Evolutionary conservation across 805 yeast species (phyloP).

Genomic region (Saccharomycopsis capsularis): DNA sequence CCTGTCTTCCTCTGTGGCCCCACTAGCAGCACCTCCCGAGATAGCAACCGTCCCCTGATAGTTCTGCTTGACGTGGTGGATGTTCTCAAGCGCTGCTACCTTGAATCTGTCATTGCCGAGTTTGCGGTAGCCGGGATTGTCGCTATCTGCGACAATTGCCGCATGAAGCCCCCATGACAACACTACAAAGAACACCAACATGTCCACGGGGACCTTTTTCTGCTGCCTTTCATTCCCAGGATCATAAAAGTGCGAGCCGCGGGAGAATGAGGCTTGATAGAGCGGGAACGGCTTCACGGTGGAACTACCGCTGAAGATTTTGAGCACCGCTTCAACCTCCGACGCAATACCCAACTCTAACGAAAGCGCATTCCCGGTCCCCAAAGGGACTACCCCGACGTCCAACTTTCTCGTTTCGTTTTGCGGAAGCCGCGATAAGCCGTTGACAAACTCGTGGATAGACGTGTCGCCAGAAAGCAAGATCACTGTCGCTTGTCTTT

Average conservation of each 20-base stretch:
- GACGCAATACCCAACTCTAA: slow-evolving; percentile 40
- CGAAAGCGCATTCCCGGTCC: slow-evolving; percentile 72
- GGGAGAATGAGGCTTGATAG: slow-evolving; percentile 39
- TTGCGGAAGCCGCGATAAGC: slow-evolving; percentile 23
- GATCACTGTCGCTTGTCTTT: slow-evolving; percentile 35
- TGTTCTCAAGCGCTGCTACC: slow-evolving; percentile 49
- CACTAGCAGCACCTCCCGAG: slow-evolving; percentile 14
- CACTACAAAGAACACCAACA: slow-evolving; percentile 42
- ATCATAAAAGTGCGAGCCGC: slow-evolving; percentile 28
- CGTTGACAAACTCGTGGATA: slow-evolving; percentile 58
- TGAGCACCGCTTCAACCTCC: slow-evolving; percentile 26
- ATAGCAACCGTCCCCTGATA: slow-evolving; percentile 38
- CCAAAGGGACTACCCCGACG: slow-evolving; percentile 45
- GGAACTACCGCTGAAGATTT: slow-evolving; percentile 25
- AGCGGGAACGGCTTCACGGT: slow-evolving; percentile 35
- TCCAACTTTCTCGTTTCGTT: not conserved
- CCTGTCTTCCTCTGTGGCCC: slow-evolving; percentile 10
- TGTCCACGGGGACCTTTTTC: slow-evolving; percentile 4
- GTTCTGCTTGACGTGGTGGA: slow-evolving; percentile 37
- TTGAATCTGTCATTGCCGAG: slow-evolving; percentile 52
- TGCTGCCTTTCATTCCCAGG: slow-evolving; percentile 26
- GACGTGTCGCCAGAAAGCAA: slow-evolving; percentile 74
- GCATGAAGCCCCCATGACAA: slow-evolving; percentile 77
- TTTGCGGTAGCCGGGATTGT: slow-evolving; percentile 53
- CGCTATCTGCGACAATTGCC: slow-evolving; percentile 68